Conservation (phyloP, 139 green algal species). For the Chlorella sp. region DNA sequence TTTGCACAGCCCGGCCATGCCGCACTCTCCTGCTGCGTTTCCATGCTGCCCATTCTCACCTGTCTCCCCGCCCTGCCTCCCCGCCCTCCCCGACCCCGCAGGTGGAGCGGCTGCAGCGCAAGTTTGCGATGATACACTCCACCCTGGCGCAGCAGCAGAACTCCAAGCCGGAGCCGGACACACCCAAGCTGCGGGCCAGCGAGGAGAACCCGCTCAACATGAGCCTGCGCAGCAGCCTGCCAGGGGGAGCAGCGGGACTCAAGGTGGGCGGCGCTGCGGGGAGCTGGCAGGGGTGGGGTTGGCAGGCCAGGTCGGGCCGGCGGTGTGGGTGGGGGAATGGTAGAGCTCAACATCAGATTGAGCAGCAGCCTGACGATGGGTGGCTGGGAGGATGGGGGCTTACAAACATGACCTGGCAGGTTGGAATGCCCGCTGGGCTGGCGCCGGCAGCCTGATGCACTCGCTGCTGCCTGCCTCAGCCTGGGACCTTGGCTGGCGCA, state of each 20-base stretch:
- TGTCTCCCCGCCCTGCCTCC: background rate
- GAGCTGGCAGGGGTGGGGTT: too few relatives aligned
- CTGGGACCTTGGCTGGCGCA: background rate
- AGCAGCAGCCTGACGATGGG: background rate
- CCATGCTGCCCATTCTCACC: background rate
- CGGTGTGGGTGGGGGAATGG: background rate
- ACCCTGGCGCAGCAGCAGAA: conserved; percentile 76
- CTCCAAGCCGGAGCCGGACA: conserved; percentile 10
- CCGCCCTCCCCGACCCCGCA: conserved; percentile 37
- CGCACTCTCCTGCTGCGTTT: background rate
- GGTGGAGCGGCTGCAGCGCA: conserved; percentile 88
- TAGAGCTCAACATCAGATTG: background rate
- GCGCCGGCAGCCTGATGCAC: background rate
- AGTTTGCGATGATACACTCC: conserved; percentile 90
- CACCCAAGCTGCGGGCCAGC: conserved; percentile 31
- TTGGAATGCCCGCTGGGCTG: background rate
- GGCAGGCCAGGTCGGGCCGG: too few relatives aligned
- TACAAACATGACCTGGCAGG: background rate
- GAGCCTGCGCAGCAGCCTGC: conserved; percentile 25
- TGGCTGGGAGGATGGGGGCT: too few relatives aligned
- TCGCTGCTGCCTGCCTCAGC: background rate
- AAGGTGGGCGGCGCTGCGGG: background rate
- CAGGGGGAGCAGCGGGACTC: background rate
- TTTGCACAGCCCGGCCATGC: background rate
- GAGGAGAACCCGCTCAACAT: conserved; percentile 39